These are phyloP conservation scores for Echria macrotheca DNA, from an alignment of 495 filamentous ascomycete genomes.

Conservation along the genomic window DNA sequence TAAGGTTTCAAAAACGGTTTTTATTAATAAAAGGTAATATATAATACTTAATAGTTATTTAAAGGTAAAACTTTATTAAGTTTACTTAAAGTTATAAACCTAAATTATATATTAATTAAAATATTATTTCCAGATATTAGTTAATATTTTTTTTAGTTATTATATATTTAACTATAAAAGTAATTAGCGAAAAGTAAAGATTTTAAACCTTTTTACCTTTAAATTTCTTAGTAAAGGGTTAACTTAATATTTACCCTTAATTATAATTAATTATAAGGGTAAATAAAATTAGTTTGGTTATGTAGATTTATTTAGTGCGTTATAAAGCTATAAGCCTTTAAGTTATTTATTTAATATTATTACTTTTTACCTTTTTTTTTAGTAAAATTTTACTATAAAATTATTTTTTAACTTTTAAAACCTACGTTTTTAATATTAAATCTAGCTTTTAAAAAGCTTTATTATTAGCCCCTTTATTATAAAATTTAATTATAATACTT, in stretches of 20 bases:
- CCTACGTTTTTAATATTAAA: background rate
- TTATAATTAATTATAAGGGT: background rate
- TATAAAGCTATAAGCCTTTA: background rate
- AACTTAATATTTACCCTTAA: background rate
- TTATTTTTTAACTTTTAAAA: background rate
- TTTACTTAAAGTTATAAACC: background rate
- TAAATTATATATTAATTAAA: background rate
- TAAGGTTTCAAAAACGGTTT: background rate
- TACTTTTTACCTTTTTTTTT: background rate
- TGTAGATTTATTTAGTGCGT: background rate
- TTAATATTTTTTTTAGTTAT: background rate
- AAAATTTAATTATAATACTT: background rate
- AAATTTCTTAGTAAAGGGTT: background rate
- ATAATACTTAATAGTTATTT: background rate
- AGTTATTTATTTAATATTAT: background rate
- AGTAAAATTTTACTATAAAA: background rate
- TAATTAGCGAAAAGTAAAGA: background rate
- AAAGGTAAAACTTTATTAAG: background rate
- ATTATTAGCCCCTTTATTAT: background rate
- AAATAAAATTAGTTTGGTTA: background rate
- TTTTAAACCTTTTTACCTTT: background rate
- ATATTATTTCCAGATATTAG: background rate
- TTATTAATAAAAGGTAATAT: background rate
- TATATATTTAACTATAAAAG: background rate
- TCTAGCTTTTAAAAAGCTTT: background rate